These are phyloP conservation scores for Coemansia guatemalensis DNA, from an alignment of 192 early-diverging fungal species.

Conservation along the genomic window DNA sequence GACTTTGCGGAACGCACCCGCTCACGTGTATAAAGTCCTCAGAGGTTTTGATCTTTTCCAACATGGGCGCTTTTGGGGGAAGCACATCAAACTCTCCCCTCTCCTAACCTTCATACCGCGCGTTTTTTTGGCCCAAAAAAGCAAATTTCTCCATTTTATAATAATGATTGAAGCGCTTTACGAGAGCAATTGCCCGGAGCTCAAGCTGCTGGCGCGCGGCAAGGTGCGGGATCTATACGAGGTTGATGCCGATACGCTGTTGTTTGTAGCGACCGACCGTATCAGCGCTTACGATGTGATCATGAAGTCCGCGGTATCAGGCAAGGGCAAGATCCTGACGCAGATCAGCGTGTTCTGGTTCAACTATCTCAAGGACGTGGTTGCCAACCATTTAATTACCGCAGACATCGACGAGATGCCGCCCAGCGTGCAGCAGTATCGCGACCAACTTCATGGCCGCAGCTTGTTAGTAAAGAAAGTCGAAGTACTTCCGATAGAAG, in stretches of 20 bases:
- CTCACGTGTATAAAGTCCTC: not conserved
- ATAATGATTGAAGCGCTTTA: conserved; percentile 57
- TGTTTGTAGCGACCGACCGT: conserved; percentile 98
- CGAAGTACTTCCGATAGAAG: conserved; percentile 92
- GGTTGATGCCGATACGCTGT: conserved; percentile 77
- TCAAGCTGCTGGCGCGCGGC: conserved; percentile 90
- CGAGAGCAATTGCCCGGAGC: conserved; percentile 82
- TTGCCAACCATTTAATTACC: conserved; percentile 97
- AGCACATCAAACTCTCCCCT: not conserved
- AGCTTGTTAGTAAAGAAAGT: conserved; percentile 91
- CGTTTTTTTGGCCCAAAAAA: not conserved
- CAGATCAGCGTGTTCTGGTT: conserved; percentile 98
- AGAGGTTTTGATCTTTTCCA: not conserved
- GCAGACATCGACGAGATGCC: conserved; percentile 94
- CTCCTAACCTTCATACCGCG: not conserved
- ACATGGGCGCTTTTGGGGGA: no score
- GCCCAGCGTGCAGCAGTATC: conserved; percentile 80
- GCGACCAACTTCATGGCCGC: conserved; percentile 82
- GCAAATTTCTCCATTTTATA: not conserved
- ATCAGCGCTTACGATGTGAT: conserved; percentile 98
- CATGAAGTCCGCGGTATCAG: conserved; percentile 90
- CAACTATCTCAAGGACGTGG: conserved; percentile 76
- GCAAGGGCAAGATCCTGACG: conserved; percentile 97
- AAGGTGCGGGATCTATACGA: conserved; percentile 98
- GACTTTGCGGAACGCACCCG: not conserved